Conservation (phyloP, 2,329 filamentous ascomycete species). For the Ophiostoma fasciatum region DNA sequence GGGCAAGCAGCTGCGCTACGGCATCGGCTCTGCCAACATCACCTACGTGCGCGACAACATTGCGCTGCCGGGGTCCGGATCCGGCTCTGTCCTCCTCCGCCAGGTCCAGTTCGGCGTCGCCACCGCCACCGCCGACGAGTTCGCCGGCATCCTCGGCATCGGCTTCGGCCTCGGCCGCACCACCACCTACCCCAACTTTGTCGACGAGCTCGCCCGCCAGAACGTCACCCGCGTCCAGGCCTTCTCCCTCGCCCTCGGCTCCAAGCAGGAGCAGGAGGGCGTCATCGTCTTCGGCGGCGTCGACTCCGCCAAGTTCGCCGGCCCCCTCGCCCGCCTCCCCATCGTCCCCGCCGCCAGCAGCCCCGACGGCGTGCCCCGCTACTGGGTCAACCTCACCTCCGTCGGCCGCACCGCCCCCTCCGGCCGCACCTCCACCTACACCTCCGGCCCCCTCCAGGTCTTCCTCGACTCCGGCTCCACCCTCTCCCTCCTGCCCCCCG, state of each 20-base stretch:
- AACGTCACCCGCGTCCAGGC: constrained; percentile 44
- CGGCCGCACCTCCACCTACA: constrained; percentile 19
- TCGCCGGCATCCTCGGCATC: constrained; percentile 55
- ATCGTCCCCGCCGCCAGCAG: constrained; percentile 40
- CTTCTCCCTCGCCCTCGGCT: constrained; percentile 51
- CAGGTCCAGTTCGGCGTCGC: constrained; percentile 53
- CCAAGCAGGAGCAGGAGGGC: constrained; percentile 43
- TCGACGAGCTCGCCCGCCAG: constrained; percentile 34
- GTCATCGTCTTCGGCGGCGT: constrained; percentile 54
- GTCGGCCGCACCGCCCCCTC: constrained; percentile 27
- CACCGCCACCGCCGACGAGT: constrained; percentile 30
- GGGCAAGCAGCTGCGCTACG: constrained; percentile 31
- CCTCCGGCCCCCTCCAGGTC: constrained; percentile 32
- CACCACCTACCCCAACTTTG: constrained; percentile 33
- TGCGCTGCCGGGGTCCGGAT: constrained; percentile 25
- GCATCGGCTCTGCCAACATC: constrained; percentile 35
- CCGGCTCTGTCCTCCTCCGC: constrained; percentile 26
- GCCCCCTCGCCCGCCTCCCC: constrained; percentile 42
- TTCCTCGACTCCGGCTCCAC: constrained; percentile 60
- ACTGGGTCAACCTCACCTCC: constrained; percentile 35
- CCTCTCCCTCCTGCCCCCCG: constrained; percentile 48
- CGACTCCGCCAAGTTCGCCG: constrained; percentile 48
- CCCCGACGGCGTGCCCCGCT: constrained; percentile 37
- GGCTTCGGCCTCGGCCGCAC: constrained; percentile 44
- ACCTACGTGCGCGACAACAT: constrained; percentile 34